Evolutionary conservation across 768 basidiomycete species (phyloP), one percentile per base, ranked within the genome.

Genomic region (Mycena vitilis): DNA sequence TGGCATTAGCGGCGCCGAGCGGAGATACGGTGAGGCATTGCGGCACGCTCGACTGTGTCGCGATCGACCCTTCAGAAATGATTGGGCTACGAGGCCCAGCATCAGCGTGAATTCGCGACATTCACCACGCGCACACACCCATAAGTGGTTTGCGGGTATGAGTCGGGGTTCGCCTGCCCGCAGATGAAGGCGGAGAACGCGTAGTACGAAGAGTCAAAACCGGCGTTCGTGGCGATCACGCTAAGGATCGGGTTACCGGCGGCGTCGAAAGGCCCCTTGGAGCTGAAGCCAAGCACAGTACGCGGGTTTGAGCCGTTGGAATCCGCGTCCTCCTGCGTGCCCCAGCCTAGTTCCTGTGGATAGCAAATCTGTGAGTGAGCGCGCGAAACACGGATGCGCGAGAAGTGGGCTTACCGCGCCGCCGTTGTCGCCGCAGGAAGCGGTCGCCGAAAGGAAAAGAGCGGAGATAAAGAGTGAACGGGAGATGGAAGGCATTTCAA

Each of bases 61-160:
- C 30, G 1, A 4, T 52, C 18, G 52, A 18, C 13, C 6, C 6
- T 8, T 11, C 8, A 13, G 16, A 16, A 23, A 42, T 22, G 22
- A 23, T 16, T 3, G 8, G 12, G 25, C 53, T 34, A 12, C 40
- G 15, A 40, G n/a, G n/a, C n/a, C n/a, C 40, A 4, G 7, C 40
- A 8, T 30, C 30, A 30, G 30, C 40, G 15, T 15, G 15, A 40
- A 40, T 15, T 15, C 10, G 10, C 38, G 15, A 15, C 2, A 4
- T 40, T 15, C 40, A 10, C 4, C 40, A 40, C 2, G 10, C 40
- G 10, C 15, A 42, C 52, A 2, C 20, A 63, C 61, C 52, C 61
- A 6, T 15, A 63, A 0, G 61, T 63, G n/a, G 61, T 63, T 52
- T 63, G 61, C 7, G 60, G 60, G 23, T 62, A 62, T 38, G 60